phyloP scores from a whole-genome alignment of 306 rosid genomes.

The Betula pendula region DNA sequence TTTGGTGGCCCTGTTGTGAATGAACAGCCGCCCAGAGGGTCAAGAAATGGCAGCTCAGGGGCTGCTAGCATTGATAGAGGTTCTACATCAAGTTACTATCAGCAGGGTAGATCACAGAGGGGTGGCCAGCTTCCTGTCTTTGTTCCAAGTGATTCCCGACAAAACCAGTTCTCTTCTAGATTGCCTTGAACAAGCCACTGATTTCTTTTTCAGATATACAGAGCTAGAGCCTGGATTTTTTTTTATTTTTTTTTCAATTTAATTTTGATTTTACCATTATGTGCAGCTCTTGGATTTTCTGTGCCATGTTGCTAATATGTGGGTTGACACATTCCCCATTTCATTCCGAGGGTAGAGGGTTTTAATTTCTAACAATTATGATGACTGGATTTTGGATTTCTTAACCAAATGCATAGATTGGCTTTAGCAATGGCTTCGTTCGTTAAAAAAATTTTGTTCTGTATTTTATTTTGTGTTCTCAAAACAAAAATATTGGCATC shows the following conservation, averaged over 20 bases:
- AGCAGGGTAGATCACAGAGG: conserved; percentile 59
- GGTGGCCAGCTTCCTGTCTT: conserved; percentile 80
- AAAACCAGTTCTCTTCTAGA: conserved; percentile 46
- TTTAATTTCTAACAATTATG: conserved; percentile 13
- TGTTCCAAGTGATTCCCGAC: conserved; percentile 60
- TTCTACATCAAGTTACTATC: conserved; percentile 43
- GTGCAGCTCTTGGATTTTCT: conserved; percentile 3
- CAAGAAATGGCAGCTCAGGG: conserved; percentile 43
- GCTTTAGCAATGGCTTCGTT: too few relatives aligned
- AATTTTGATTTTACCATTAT: conserved; percentile 3
- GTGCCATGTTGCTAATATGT: conserved; percentile 13
- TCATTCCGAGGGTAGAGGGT: conserved; percentile 42
- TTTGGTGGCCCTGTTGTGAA: conserved; percentile 71
- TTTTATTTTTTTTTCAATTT: not conserved
- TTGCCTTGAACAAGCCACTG: conserved; percentile 16
- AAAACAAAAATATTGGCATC: too few relatives aligned
- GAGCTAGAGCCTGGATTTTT: not conserved
- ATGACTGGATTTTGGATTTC: not conserved
- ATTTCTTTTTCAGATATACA: not conserved
- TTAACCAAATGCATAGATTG: not conserved
- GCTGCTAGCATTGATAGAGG: conserved; percentile 46
- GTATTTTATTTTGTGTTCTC: too few relatives aligned
- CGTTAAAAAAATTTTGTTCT: too few relatives aligned
- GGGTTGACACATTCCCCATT: conserved; percentile 18
- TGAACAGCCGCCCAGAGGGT: conserved; percentile 46